phyloP scores from a whole-genome alignment of 2,329 filamentous ascomycete genomes.

The Aureobasidium namibiae region DNA sequence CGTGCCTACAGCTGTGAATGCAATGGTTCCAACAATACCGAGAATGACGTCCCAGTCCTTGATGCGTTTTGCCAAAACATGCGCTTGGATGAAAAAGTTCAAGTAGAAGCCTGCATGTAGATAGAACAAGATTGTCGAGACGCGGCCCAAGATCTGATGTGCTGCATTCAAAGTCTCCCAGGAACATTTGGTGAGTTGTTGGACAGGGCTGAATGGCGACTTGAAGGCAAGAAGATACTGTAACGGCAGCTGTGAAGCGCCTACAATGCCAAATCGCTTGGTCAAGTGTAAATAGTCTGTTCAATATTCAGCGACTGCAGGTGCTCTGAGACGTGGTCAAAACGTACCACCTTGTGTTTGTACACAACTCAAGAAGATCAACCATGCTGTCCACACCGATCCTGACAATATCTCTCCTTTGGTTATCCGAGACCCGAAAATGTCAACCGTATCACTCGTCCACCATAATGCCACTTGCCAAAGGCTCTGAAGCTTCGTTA shows the following conservation, averaged over 20 bases:
- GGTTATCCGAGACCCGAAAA: constrained; percentile 37
- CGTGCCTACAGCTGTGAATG: constrained; percentile 38
- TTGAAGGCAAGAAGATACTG: constrained; percentile 50
- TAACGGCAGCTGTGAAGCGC: constrained; percentile 51
- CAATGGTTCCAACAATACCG: constrained; percentile 41
- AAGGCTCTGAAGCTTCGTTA: constrained; percentile 18
- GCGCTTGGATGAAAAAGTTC: constrained; percentile 46
- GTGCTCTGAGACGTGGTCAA: neutral
- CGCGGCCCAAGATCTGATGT: constrained; percentile 51
- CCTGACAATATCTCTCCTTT: constrained; percentile 43
- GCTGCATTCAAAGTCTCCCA: constrained; percentile 49
- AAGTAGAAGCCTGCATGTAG: constrained; percentile 49
- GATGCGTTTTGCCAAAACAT: constrained; percentile 45
- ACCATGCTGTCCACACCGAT: constrained; percentile 43
- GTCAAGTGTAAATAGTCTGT: constrained; percentile 57
- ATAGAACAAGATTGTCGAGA: constrained; percentile 43
- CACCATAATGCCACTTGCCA: constrained; percentile 29
- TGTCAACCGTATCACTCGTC: constrained; percentile 18
- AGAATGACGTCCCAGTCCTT: constrained; percentile 50
- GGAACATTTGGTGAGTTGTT: constrained; percentile 43
- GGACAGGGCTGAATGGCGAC: constrained; percentile 43
- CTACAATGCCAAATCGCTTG: constrained; percentile 53
- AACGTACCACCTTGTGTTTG: constrained; percentile 48
- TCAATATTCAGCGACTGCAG: neutral
- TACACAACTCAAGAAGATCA: constrained; percentile 42